Evolutionary conservation across 208 protist species (phyloP).

Genomic region (Trypanosomatidae sp.): DNA sequence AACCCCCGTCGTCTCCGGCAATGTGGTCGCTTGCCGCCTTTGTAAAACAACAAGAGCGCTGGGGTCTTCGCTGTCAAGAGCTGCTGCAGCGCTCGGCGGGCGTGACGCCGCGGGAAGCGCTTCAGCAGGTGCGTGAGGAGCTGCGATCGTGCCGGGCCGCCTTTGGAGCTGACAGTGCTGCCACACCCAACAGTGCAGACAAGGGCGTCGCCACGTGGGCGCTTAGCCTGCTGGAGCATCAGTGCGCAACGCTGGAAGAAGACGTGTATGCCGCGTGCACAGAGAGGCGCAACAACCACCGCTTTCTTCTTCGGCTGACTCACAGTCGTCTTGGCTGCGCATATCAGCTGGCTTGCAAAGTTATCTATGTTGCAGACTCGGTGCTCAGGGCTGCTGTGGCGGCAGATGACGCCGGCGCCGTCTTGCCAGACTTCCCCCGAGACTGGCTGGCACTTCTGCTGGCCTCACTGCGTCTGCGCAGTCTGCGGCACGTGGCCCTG

Average conservation of each 20-base stretch:
- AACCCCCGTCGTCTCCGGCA: not conserved
- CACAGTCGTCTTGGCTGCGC: not conserved
- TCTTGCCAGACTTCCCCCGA: constrained; percentile 5
- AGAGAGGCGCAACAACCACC: not conserved
- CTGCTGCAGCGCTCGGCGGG: constrained; percentile 1
- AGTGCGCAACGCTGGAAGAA: constrained; percentile 19
- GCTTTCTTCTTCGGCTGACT: not conserved
- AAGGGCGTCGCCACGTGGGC: constrained; percentile 30
- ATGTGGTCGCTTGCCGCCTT: constrained; percentile 20
- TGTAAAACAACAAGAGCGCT: constrained; percentile 17
- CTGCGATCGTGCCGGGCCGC: constrained; percentile 4
- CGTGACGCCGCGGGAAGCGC: constrained; percentile 6
- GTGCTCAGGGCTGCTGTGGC: constrained; percentile 9
- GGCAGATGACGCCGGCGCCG: constrained; percentile 1
- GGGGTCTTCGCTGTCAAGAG: constrained; percentile 8
- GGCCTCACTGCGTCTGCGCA: constrained; percentile 25
- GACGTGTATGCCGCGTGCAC: constrained; percentile 1
- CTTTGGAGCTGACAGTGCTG: not conserved
- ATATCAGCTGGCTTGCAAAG: constrained; percentile 6
- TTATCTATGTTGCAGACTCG: constrained; percentile 15
- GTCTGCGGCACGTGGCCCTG: constrained; percentile 32
- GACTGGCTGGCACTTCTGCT: constrained; percentile 17
- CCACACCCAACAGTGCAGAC: not conserved
- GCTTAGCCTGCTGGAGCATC: constrained; percentile 35
- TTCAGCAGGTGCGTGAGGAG: constrained; percentile 13